Conservation (phyloP, 2,329 filamentous ascomycete genomes). For the Epichloe sp. region DNA sequence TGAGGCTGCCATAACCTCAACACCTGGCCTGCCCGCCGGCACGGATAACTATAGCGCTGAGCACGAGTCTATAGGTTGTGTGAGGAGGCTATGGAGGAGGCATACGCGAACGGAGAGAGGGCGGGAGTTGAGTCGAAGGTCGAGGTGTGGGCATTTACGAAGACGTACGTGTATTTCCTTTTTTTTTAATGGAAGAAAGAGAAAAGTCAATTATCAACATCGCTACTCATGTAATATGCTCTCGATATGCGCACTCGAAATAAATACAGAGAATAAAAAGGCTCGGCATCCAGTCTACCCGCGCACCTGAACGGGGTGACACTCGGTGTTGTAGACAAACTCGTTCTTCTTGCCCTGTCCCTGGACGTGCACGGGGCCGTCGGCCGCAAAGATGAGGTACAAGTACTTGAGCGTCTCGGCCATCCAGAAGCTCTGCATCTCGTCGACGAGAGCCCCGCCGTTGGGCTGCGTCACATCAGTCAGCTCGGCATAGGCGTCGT, state of each 20-base stretch:
- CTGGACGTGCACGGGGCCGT: conserved; percentile 42
- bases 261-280: background rate
- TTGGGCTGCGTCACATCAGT: conserved; percentile 48
- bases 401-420: conserved; percentile 79
- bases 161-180: too few species aligned
- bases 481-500: conserved; percentile 55
- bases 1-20: too few species aligned
- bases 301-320: conserved; percentile 26
- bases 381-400: conserved; percentile 56
- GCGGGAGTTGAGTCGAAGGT: too few species aligned
- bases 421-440: conserved; percentile 80
- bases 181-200: background rate
- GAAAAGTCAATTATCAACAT: background rate
- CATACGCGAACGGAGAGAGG: too few species aligned
- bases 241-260: too few species aligned
- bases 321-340: conserved; percentile 39
- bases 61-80: too few species aligned
- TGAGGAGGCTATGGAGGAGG: too few species aligned
- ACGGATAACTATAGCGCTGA: too few species aligned
- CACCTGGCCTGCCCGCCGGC: too few species aligned
- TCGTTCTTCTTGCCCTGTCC: conserved; percentile 31
- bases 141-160: too few species aligned
- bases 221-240: too few species aligned
- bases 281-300: background rate
- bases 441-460: conserved; percentile 51